Evolutionary conservation across 768 basidiomycete species (phyloP).

Genomic region (Naganishia friedmannii): DNA sequence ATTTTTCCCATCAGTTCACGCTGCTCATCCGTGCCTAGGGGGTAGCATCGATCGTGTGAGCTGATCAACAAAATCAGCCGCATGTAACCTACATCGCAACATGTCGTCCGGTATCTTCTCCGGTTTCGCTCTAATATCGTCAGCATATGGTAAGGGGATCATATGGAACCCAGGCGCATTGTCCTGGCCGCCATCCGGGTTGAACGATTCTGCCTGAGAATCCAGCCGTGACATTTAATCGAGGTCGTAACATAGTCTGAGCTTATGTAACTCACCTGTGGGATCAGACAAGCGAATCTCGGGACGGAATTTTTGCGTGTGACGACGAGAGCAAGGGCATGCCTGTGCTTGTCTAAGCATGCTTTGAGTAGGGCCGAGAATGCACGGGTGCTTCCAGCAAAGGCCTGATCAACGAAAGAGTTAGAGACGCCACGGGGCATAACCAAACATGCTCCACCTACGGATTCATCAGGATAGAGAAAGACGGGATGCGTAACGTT

Average conservation of each 20-base stretch:
- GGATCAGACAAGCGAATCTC: slow-evolving; percentile 76
- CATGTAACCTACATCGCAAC: slow-evolving; percentile 55
- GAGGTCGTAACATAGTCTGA: neutral
- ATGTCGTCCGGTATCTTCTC: slow-evolving; percentile 59
- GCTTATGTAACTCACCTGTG: slow-evolving; percentile 63
- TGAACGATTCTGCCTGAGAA: slow-evolving; percentile 63
- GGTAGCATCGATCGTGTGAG: neutral
- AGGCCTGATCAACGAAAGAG: slow-evolving; percentile 48
- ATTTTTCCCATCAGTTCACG: slow-evolving; percentile 67
- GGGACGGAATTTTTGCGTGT: slow-evolving; percentile 71
- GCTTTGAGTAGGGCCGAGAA: slow-evolving; percentile 82
- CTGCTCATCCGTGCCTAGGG: slow-evolving; percentile 65
- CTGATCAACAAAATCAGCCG: slow-evolving; percentile 21
- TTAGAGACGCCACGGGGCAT: neutral
- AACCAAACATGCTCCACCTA: slow-evolving; percentile 49
- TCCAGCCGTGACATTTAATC: neutral
- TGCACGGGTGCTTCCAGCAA: slow-evolving; percentile 85
- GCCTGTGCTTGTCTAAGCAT: slow-evolving; percentile 73
- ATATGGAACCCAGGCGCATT: slow-evolving; percentile 90
- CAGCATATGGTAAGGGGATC: slow-evolving; percentile 87
- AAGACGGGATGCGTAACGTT: slow-evolving; percentile 89
- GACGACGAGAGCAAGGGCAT: slow-evolving; percentile 72
- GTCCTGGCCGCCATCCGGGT: slow-evolving; percentile 67
- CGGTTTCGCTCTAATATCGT: slow-evolving; percentile 81
- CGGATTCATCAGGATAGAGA: slow-evolving; percentile 87